phyloP scores from a whole-genome alignment of 2,329 filamentous ascomycete genomes.

The Camptophora hylomeconis region DNA sequence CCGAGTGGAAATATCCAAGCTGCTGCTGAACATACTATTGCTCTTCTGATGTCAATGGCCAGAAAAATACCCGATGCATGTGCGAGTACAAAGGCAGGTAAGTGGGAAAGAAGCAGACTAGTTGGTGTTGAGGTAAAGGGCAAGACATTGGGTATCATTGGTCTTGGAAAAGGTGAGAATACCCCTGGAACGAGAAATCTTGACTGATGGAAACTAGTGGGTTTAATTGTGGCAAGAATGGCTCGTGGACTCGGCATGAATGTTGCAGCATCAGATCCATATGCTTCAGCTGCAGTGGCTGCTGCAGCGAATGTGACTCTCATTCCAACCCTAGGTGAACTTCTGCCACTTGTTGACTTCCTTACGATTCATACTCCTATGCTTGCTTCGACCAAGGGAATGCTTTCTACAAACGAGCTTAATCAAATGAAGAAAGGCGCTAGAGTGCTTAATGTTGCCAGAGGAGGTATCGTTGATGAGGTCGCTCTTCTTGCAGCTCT shows the following conservation, averaged over 20 bases:
- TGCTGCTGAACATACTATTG: slow-evolving; percentile 66
- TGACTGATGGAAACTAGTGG: slow-evolving; percentile 34
- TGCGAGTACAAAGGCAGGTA: slow-evolving; percentile 54
- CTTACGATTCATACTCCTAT: slow-evolving; percentile 71
- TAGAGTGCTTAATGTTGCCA: slow-evolving; percentile 63
- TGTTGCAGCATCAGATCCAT: slow-evolving; percentile 62
- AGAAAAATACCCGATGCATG: slow-evolving; percentile 61
- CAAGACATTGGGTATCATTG: slow-evolving; percentile 64
- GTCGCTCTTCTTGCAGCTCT: slow-evolving; percentile 56
- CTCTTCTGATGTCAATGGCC: slow-evolving; percentile 60
- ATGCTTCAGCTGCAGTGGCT: slow-evolving; percentile 61
- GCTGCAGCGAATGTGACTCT: slow-evolving; percentile 53
- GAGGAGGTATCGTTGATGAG: slow-evolving; percentile 72
- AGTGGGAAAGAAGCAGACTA: slow-evolving; percentile 62
- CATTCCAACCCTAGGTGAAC: slow-evolving; percentile 41
- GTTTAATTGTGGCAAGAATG: slow-evolving; percentile 67
- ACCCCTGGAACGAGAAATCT: not conserved
- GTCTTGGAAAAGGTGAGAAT: slow-evolving; percentile 56
- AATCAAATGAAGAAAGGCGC: slow-evolving; percentile 60
- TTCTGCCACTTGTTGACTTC: slow-evolving; percentile 60
- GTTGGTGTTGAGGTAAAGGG: slow-evolving; percentile 67
- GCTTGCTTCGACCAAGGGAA: slow-evolving; percentile 60
- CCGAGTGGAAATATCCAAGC: slow-evolving; percentile 70
- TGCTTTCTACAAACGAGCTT: slow-evolving; percentile 56
- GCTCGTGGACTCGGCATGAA: slow-evolving; percentile 66